phyloP scores from a whole-genome alignment of 148 eudicot species.

The Rhododendron ovatum region DNA sequence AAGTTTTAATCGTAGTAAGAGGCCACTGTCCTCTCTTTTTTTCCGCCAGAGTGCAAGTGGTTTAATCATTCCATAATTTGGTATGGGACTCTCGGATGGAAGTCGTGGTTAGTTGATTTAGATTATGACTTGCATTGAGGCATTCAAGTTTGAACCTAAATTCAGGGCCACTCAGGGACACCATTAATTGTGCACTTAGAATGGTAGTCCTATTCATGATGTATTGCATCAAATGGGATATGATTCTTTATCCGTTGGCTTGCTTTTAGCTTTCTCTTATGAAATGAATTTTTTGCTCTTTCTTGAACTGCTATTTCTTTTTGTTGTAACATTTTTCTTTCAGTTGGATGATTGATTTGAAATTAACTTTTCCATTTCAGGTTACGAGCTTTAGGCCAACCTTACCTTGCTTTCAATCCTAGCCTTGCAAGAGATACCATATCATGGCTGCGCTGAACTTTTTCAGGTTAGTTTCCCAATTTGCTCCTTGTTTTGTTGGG shows the following conservation, averaged over 20 bases:
- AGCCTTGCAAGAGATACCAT: too few species aligned
- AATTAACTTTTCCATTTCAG: conserved; percentile 29
- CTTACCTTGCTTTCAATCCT: conserved; percentile 23
- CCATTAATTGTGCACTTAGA: neutral
- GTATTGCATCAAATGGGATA: neutral
- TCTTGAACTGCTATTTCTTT: neutral
- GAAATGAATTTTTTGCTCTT: neutral
- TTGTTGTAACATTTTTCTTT: neutral
- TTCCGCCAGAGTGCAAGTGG: too few species aligned
- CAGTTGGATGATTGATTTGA: neutral
- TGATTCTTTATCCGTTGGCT: neutral
- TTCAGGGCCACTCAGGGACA: neutral
- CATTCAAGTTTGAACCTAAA: neutral
- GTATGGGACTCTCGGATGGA: neutral
- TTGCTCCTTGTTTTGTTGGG: too few species aligned
- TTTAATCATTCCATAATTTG: neutral
- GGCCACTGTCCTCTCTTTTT: too few species aligned
- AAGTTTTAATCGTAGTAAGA: too few species aligned
- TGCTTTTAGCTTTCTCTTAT: neutral
- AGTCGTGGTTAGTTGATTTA: neutral
- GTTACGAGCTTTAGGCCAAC: conserved; percentile 75
- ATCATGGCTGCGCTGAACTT: too few species aligned
- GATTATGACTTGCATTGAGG: neutral
- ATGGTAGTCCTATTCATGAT: neutral
- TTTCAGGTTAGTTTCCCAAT: too few species aligned